phyloP scores from a whole-genome alignment of 2,329 filamentous ascomycete genomes.

The Trichoderma oligosporum region DNA sequence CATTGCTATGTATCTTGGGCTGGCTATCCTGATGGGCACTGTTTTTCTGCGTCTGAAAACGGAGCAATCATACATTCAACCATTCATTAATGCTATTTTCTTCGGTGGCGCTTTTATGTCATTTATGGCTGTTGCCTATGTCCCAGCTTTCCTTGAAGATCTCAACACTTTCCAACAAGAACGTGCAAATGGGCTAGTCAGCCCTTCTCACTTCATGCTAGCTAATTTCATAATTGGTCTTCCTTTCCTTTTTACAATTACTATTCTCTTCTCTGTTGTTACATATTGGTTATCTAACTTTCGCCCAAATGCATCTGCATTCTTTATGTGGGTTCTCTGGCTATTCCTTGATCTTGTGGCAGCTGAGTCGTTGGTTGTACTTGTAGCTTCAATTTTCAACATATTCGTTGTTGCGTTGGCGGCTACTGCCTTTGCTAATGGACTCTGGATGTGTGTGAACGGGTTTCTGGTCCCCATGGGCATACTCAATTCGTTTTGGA shows the following conservation, averaged over 20 bases:
- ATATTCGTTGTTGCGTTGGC: conserved; percentile 78
- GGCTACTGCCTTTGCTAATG: conserved; percentile 79
- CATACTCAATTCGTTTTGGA: conserved; percentile 77
- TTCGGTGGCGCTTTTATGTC: conserved; percentile 73
- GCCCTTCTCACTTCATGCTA: conserved; percentile 66
- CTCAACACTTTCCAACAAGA: conserved; percentile 49
- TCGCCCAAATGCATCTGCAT: conserved; percentile 58
- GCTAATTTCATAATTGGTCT: conserved; percentile 80
- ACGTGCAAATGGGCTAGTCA: conserved; percentile 75
- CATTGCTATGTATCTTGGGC: conserved; percentile 70
- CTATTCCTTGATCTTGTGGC: conserved; percentile 80
- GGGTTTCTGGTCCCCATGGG: conserved; percentile 74
- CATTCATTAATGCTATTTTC: conserved; percentile 79
- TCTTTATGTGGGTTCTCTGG: conserved; percentile 79
- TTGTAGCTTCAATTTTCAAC: conserved; percentile 68
- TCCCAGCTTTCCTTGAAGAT: conserved; percentile 59
- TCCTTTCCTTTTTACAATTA: conserved; percentile 76
- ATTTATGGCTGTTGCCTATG: conserved; percentile 81
- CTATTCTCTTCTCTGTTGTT: conserved; percentile 69
- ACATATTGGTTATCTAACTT: conserved; percentile 81
- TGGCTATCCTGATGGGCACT: conserved; percentile 85
- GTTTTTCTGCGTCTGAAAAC: conserved; percentile 73
- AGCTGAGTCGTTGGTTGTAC: conserved; percentile 76
- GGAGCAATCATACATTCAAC: conserved; percentile 69
- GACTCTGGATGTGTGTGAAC: conserved; percentile 82